Base-by-base conservation (phyloP, 306 rosid species). In the Vigna radiata region DNA sequence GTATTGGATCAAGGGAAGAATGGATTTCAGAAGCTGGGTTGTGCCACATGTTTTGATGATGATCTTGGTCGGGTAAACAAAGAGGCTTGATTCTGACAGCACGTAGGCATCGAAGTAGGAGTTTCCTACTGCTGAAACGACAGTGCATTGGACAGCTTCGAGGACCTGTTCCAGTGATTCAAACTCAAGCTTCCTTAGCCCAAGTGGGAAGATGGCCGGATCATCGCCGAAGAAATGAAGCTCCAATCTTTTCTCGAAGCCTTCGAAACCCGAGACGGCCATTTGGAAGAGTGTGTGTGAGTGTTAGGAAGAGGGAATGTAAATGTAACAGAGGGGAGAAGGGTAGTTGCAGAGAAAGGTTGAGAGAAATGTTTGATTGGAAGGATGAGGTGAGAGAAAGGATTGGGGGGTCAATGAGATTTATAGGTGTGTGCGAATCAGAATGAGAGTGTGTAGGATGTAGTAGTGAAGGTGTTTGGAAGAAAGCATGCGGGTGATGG, bases 11-110 rank as follows among this genome's bases (percentile, higher is more conserved):
- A 95, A 84, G 8, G 97, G 99, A 27, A 72, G 63, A 81, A 92
- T 83, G 23, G 97, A 90, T 81, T 95, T 95, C 76, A 95, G 96
- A 25, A 95, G 99, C 76, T 95, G 97, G n/a, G 99, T 95, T 68
- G 99, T 95, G 61, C 99, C 99, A 58, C 99, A 95, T 0, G 99
- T 95, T 77, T 95, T 95, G 89, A 95, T 90, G 81, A 95, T 89
- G 88, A 92, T 89, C 84, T 92, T 95, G 7, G 91, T 89, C 13
- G 99, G 99, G 87, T 95, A 95, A 8, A 92, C 91, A 68, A 95
- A 95, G 79, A 95, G 97, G 89, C 98, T 95, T 5, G 98, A 95
- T 82, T 95, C 98, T 12, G 98, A 95, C 49, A 92, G 54, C 41
- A 95, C 96, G 55, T 95, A 95, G 36, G 98, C 92, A 73, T 95